Evolutionary conservation across 2,329 filamentous ascomycete genomes (phyloP).

Genomic region (Apiospora saccharicola): DNA sequence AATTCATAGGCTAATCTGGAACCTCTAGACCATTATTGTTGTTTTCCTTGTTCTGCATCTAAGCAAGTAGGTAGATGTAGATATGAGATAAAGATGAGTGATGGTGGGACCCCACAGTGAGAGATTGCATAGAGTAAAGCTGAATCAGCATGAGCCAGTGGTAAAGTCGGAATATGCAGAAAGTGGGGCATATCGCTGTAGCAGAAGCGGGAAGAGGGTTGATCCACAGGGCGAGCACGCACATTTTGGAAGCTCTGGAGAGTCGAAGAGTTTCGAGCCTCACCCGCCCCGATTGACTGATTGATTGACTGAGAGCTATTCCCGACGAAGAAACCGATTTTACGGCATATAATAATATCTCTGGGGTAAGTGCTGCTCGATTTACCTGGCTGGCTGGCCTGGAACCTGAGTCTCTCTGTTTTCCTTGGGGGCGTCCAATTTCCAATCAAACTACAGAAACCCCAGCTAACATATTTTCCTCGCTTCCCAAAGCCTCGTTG

Average conservation of each 20-base stretch:
- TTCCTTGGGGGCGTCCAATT: slow-evolving; percentile 10
- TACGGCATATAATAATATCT: slow-evolving; percentile 32
- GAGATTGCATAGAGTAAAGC: background rate
- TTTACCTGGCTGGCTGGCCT: slow-evolving; percentile 11
- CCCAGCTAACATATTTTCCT: slow-evolving; percentile 22
- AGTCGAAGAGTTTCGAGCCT: slow-evolving; percentile 34
- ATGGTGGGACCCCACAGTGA: background rate
- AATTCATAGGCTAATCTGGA: background rate
- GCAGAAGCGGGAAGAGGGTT: slow-evolving; percentile 28
- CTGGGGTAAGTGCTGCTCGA: slow-evolving; percentile 31
- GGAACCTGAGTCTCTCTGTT: slow-evolving; percentile 4
- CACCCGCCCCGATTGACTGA: slow-evolving; percentile 28
- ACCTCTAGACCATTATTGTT: background rate
- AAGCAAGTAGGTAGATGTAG: too few relatives aligned
- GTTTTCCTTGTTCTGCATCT: background rate
- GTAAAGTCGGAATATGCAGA: slow-evolving; percentile 6
- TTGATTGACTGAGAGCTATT: slow-evolving; percentile 29
- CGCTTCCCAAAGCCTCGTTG: slow-evolving; percentile 22
- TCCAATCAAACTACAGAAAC: slow-evolving; percentile 21
- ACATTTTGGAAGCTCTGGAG: slow-evolving; percentile 43
- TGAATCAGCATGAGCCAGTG: background rate
- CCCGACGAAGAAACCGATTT: slow-evolving; percentile 27
- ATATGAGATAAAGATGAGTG: slow-evolving; percentile 3
- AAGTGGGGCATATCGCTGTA: background rate
- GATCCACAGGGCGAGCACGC: slow-evolving; percentile 32